phyloP scores from a whole-genome alignment of 345 rosid genomes.

The Ceriops tagal region DNA sequence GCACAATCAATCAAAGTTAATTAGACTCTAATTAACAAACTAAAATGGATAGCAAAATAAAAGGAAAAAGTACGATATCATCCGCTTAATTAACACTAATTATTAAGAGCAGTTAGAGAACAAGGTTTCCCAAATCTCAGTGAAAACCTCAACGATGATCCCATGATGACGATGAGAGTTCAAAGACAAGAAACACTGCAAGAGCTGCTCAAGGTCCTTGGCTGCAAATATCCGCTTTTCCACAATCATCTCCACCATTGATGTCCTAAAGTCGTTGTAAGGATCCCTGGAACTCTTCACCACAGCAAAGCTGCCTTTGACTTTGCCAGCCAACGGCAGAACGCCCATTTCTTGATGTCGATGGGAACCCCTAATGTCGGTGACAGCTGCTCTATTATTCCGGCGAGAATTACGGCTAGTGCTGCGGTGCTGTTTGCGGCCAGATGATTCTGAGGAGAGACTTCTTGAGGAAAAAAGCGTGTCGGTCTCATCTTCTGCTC shows the following conservation, averaged over 20 bases:
- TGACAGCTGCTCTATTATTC: slow-evolving; percentile 8
- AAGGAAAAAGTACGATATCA: background rate
- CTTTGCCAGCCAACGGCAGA: slow-evolving; percentile 32
- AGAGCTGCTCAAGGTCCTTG: slow-evolving; percentile 55
- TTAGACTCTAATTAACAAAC: slow-evolving; percentile 7
- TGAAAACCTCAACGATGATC: slow-evolving; percentile 59
- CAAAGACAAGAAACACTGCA: slow-evolving; percentile 66
- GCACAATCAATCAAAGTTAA: background rate
- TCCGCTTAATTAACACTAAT: too few relatives aligned
- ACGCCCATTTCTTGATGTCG: slow-evolving; percentile 12
- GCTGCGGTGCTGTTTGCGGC: slow-evolving; percentile 5
- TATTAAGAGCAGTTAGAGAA: slow-evolving; percentile 21
- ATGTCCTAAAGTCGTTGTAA: slow-evolving; percentile 59
- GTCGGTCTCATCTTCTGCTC: slow-evolving; percentile 44
- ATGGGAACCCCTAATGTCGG: background rate
- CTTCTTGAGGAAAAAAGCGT: slow-evolving; percentile 67
- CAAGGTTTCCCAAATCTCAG: slow-evolving; percentile 60
- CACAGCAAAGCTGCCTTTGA: slow-evolving; percentile 75
- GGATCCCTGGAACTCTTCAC: slow-evolving; percentile 78
- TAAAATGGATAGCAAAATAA: background rate
- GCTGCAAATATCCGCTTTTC: slow-evolving; percentile 64
- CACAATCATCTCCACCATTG: slow-evolving; percentile 85
- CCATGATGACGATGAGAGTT: slow-evolving; percentile 65
- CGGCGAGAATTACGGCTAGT: slow-evolving; percentile 1
- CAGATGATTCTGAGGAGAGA: slow-evolving; percentile 66